Evolutionary conservation across 495 filamentous ascomycete species (phyloP).

Genomic region (Opeltia flavorubescens): DNA sequence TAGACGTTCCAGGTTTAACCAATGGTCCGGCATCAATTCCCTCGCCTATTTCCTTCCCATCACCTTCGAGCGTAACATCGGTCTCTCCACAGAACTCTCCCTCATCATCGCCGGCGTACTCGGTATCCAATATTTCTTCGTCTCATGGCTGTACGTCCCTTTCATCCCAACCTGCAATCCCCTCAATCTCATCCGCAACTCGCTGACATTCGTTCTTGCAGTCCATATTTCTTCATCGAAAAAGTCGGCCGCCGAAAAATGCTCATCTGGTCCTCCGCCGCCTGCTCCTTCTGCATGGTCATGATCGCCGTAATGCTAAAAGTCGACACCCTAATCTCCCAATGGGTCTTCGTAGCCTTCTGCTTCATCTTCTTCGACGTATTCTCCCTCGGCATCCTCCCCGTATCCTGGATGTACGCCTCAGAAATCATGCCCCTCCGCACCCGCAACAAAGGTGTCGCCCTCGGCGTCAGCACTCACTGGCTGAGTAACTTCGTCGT

Average conservation of each 20-base stretch:
- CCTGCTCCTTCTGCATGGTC: conserved; percentile 34
- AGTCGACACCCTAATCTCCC: conserved; percentile 18
- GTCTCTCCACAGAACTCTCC: conserved; percentile 8
- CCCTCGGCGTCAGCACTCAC: conserved; percentile 31
- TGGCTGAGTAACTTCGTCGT: conserved; percentile 35
- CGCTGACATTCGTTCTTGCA: no score
- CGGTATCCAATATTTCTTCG: conserved; percentile 12
- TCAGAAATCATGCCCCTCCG: conserved; percentile 63
- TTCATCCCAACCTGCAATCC: not conserved
- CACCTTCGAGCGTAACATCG: conserved; percentile 14
- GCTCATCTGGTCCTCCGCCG: conserved; percentile 37
- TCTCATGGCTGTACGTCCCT: conserved; percentile 13
- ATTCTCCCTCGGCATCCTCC: conserved; percentile 40
- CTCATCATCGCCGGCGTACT: conserved; percentile 12
- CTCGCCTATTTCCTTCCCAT: conserved; percentile 12
- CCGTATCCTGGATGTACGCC: conserved; percentile 61
- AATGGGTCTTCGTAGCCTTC: conserved; percentile 28
- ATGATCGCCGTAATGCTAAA: conserved; percentile 31
- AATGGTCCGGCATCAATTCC: conserved; percentile 15
- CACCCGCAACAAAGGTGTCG: conserved; percentile 49
- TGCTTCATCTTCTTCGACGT: conserved; percentile 48
- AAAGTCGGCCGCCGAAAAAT: conserved; percentile 36
- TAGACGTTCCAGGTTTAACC: conserved; percentile 5
- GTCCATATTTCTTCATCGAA: conserved; percentile 38
- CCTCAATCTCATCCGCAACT: not conserved